These are phyloP conservation scores for Trypanosoma grayi DNA, from an alignment of 208 protist genomes.

Conservation along the genomic window DNA sequence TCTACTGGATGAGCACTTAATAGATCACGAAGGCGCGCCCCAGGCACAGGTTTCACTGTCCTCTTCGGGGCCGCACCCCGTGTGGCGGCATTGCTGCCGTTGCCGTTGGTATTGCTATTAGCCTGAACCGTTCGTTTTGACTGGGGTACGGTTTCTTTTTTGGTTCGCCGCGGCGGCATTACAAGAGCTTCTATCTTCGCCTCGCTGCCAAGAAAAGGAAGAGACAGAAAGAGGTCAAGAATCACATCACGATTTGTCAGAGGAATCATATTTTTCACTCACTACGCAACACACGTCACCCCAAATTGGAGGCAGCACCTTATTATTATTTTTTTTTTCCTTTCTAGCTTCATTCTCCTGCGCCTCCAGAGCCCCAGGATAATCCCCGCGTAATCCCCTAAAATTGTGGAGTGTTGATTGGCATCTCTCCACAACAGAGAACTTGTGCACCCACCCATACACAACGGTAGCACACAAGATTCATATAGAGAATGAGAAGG, in stretches of 20 bases:
- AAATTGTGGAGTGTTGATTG: no score
- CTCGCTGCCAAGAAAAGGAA: no score
- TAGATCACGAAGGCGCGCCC: neutral
- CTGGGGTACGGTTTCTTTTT: neutral
- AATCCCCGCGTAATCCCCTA: no score
- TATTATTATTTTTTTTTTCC: neutral
- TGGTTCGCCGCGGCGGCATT: neutral
- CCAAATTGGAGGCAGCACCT: no score
- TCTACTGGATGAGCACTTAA: neutral
- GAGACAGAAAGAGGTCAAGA: no score
- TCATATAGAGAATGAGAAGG: no score
- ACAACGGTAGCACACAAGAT: no score
- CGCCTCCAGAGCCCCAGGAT: neutral
- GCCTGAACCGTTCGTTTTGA: neutral
- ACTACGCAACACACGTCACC: neutral
- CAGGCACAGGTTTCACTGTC: neutral
- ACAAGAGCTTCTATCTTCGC: neutral
- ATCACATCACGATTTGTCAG: neutral
- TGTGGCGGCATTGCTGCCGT: neutral
- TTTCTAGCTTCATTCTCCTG: neutral
- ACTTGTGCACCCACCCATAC: no score
- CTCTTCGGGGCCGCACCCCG: neutral
- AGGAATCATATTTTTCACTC: neutral
- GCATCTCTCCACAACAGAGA: no score
- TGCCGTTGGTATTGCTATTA: neutral